A percentile compares a stretch with the other conserved stretches of the same genome.
Evolutionary conservation across 2,329 filamentous ascomycete genomes (phyloP).

Genomic region (Colletotrichum spaethianum): DNA sequence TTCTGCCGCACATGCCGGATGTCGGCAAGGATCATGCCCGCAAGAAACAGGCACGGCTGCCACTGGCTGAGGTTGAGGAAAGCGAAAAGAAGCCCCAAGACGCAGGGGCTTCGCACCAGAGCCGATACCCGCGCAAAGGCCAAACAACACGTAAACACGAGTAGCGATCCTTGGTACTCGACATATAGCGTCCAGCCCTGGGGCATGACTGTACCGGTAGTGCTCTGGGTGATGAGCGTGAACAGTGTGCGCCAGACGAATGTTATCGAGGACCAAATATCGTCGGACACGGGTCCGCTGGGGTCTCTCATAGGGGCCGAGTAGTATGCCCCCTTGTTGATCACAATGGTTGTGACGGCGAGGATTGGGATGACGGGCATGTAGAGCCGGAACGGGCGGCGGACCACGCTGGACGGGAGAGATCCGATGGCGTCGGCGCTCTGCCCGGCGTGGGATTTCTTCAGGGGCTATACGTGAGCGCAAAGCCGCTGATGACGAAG

Average conservation of each 20-base stretch:
- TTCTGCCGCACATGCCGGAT: constrained; percentile 21
- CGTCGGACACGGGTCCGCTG: constrained; percentile 40
- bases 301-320: background rate
- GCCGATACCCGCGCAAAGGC: constrained; percentile 63
- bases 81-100: constrained; percentile 58
- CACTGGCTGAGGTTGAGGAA: constrained; percentile 45
- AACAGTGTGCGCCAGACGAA: constrained; percentile 66
- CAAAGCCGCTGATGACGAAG: constrained; percentile 56
- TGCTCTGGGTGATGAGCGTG: constrained; percentile 64
- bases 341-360: background rate
- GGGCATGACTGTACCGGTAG: constrained; percentile 64
- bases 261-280: constrained; percentile 56
- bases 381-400: constrained; percentile 41
- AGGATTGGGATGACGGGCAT: constrained; percentile 30
- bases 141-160: constrained; percentile 68
- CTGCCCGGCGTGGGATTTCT: constrained; percentile 41
- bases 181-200: constrained; percentile 75
- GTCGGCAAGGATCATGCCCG: constrained; percentile 29
- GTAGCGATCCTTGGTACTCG: constrained; percentile 71
- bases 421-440: constrained; percentile 24
- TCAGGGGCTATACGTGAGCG: constrained; percentile 51
- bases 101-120: constrained; percentile 57
- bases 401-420: constrained; percentile 40
- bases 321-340: constrained; percentile 3
- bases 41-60: constrained; percentile 29